phyloP scores from a whole-genome alignment of 2,329 filamentous ascomycete genomes.

The Nothophoma quercina region DNA sequence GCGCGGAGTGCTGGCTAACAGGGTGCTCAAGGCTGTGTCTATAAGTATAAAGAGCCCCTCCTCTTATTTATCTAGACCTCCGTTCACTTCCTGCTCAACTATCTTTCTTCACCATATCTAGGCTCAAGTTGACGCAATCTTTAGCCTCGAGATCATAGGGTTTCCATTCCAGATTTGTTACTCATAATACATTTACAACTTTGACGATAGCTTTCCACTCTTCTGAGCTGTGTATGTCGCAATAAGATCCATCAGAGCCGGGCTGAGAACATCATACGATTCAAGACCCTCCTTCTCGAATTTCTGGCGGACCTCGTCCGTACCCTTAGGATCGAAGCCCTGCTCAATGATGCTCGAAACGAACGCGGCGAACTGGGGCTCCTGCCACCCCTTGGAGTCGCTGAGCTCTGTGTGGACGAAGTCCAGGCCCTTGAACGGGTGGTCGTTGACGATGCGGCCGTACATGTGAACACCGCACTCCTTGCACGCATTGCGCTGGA shows the following conservation, averaged over 20 bases:
- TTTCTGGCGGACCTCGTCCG: slow-evolving; percentile 62
- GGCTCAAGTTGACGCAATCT: neutral
- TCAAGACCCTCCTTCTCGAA: slow-evolving; percentile 65
- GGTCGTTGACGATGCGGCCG: slow-evolving; percentile 70
- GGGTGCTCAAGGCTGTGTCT: slow-evolving; percentile 4
- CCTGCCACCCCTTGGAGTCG: slow-evolving; percentile 70
- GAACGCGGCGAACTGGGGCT: slow-evolving; percentile 74
- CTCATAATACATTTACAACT: slow-evolving; percentile 24
- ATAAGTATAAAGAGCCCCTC: neutral
- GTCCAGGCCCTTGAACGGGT: slow-evolving; percentile 73
- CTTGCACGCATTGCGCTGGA: slow-evolving; percentile 60
- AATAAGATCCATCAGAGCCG: slow-evolving; percentile 66
- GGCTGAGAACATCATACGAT: slow-evolving; percentile 69
- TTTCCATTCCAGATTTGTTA: neutral
- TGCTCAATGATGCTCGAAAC: slow-evolving; percentile 74
- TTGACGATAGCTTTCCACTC: slow-evolving; percentile 39
- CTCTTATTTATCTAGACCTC: neutral
- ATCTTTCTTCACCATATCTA: neutral
- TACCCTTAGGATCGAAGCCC: slow-evolving; percentile 64
- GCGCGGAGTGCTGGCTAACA: slow-evolving; percentile 4
- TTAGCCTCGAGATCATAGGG: no score
- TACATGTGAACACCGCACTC: slow-evolving; percentile 66
- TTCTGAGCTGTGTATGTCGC: slow-evolving; percentile 62
- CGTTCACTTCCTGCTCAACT: no score
- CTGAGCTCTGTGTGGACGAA: slow-evolving; percentile 72